These are phyloP conservation scores for Manihot esculenta DNA, from an alignment of 441 rosid genomes.

Conservation along the genomic window DNA sequence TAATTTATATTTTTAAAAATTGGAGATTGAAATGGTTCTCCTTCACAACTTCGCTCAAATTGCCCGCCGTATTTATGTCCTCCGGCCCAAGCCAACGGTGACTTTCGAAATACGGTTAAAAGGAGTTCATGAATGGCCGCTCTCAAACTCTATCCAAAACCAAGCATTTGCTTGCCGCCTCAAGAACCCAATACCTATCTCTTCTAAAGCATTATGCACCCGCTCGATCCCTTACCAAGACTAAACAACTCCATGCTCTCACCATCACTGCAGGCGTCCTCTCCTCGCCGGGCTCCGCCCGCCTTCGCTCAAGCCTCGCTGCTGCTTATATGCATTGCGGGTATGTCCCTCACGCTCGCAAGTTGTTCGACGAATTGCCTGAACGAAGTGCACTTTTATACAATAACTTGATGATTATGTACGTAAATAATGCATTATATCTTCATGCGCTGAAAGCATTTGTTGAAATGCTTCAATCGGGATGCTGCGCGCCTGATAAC, in stretches of 20 bases:
- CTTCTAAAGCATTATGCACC: constrained; percentile 39
- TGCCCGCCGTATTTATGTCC: no score
- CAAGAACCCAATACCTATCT: constrained; percentile 34
- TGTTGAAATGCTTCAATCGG: constrained; percentile 43
- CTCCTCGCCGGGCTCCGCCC: no score
- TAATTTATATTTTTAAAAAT: no score
- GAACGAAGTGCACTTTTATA: constrained; percentile 41
- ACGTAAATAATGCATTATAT: constrained; percentile 2
- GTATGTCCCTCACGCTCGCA: constrained; percentile 30
- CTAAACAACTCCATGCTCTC: no score
- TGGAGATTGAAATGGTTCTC: no score
- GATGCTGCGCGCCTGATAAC: constrained; percentile 48
- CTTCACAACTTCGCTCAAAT: no score
- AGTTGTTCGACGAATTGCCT: constrained; percentile 62
- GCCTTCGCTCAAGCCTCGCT: constrained; percentile 25
- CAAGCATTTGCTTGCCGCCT: constrained; percentile 20
- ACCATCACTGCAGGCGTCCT: no score
- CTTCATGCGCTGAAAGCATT: constrained; percentile 44
- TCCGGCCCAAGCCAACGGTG: no score
- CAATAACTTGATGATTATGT: constrained; percentile 51
- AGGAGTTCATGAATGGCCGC: constrained; percentile 34
- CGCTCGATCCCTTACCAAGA: no score
- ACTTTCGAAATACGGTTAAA: neutral
- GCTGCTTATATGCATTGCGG: constrained; percentile 31
- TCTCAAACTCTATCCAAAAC: constrained; percentile 26